A percentile compares a stretch with the other conserved stretches of the same genome.
Conservation (phyloP, 139 green algal genomes). For the Trebouxia sp. region DNA sequence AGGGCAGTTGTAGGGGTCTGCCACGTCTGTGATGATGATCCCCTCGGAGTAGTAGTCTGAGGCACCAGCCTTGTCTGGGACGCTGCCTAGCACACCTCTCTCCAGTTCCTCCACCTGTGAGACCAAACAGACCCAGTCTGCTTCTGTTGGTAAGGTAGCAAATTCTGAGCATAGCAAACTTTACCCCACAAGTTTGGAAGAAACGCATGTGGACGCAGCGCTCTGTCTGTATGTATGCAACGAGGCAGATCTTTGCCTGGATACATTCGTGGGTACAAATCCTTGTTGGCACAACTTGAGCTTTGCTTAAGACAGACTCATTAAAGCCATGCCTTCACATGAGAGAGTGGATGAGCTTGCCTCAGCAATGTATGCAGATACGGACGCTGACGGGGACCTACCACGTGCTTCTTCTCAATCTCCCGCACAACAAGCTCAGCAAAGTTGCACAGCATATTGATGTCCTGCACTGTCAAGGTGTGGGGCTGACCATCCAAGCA, state of each 20-base stretch:
- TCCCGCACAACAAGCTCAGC: conserved; percentile 83
- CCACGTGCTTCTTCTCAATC: conserved; percentile 78
- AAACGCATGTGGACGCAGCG: too few relatives aligned
- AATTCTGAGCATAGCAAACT: too few relatives aligned
- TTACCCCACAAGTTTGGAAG: too few relatives aligned
- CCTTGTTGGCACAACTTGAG: not conserved
- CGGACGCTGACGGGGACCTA: not conserved
- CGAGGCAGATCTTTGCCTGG: too few relatives aligned
- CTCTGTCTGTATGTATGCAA: too few relatives aligned
- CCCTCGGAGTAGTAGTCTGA: conserved; percentile 21
- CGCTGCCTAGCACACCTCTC: not conserved
- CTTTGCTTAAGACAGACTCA: not conserved
- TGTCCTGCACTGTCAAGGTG: conserved; percentile 64
- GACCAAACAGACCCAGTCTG: too few relatives aligned
- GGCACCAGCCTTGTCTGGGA: not conserved
- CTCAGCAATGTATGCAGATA: not conserved
- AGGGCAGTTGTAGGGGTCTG: not conserved
- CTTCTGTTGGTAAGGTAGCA: too few relatives aligned
- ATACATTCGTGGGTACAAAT: too few relatives aligned
- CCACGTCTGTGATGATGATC: not conserved
- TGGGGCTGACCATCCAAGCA: conserved; percentile 79
- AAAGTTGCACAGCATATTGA: conserved; percentile 82
- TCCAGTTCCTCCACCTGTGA: not conserved
- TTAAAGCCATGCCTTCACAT: not conserved
- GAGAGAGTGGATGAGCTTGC: not conserved